Percentiles rank a stretch among this genome's conserved stretches.
Conservation (phyloP, 148 eudicot species). For the Cornus suecica region DNA sequence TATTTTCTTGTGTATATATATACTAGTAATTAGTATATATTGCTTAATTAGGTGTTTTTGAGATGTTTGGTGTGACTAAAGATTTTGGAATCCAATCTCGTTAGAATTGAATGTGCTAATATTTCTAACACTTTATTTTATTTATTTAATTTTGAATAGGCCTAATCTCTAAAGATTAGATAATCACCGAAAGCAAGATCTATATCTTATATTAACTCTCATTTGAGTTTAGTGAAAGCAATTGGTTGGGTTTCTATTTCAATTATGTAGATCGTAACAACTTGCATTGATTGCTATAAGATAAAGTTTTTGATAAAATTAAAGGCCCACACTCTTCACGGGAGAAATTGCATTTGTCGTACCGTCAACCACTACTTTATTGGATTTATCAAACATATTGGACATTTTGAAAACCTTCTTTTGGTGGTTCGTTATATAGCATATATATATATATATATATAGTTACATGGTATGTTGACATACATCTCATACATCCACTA, state of each 20-base stretch:
- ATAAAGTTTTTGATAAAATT: not conserved
- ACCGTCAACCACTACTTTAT: not conserved
- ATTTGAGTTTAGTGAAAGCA: not conserved
- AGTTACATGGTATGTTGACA: not conserved
- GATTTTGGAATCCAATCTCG: slow-evolving; percentile 1
- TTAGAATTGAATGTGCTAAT: not conserved
- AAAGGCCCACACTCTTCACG: slow-evolving; percentile 19
- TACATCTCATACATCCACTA: not conserved
- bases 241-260: not conserved
- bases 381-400: slow-evolving; percentile 5
- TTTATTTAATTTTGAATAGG: not conserved
- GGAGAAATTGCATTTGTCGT: slow-evolving; percentile 16
- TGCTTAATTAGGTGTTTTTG: not conserved
- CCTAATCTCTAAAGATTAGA: not conserved
- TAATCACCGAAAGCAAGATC: not conserved
- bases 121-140: not conserved
- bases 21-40: not conserved
- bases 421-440: too few species aligned
- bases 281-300: not conserved
- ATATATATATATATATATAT: too few species aligned
- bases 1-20: not conserved
- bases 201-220: not conserved
- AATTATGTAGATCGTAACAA: not conserved
- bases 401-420: not conserved
- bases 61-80: slow-evolving; percentile 7